Evolutionary conservation across 2,329 filamentous ascomycete genomes (phyloP).

Genomic region (Orbilia javanica): DNA sequence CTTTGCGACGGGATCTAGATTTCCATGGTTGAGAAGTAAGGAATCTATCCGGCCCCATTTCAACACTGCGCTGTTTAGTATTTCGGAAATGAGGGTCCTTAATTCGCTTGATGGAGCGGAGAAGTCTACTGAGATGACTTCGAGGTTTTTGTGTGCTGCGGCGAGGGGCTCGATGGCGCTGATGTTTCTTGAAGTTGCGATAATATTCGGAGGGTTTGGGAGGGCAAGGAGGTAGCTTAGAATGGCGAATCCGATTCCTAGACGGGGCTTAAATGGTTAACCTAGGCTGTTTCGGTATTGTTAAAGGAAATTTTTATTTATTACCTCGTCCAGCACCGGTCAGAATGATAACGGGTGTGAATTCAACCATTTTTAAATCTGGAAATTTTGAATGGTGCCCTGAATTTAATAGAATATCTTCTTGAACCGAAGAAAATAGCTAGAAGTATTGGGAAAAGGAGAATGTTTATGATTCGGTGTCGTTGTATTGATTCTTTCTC

Average conservation of each 20-base stretch:
- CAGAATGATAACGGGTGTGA: conserved; percentile 67
- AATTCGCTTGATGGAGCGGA: conserved; percentile 64
- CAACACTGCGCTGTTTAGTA: conserved; percentile 75
- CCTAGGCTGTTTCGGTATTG: neutral
- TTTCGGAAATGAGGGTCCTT: conserved; percentile 66
- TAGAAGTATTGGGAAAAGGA: too few species aligned
- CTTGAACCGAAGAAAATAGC: too few species aligned
- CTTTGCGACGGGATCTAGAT: conserved; percentile 78
- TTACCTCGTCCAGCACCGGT: conserved; percentile 75
- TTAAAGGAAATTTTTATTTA: neutral
- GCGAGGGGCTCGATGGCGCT: conserved; percentile 71
- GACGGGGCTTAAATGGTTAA: neutral
- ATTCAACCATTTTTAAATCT: conserved; percentile 34
- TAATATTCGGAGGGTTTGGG: conserved; percentile 70
- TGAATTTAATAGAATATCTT: too few species aligned
- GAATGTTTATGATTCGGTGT: neutral
- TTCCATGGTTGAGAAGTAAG: conserved; percentile 88
- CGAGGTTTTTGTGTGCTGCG: conserved; percentile 70
- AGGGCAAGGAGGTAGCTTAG: conserved; percentile 72
- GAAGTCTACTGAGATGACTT: conserved; percentile 72
- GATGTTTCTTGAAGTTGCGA: conserved; percentile 72
- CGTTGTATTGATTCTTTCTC: too few species aligned
- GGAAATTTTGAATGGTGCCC: too few species aligned
- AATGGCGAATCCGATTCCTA: conserved; percentile 74
- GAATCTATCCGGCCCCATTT: conserved; percentile 81